Base-by-base conservation (phyloP, 768 basidiomycete species). In the Termitomyces sp. region DNA sequence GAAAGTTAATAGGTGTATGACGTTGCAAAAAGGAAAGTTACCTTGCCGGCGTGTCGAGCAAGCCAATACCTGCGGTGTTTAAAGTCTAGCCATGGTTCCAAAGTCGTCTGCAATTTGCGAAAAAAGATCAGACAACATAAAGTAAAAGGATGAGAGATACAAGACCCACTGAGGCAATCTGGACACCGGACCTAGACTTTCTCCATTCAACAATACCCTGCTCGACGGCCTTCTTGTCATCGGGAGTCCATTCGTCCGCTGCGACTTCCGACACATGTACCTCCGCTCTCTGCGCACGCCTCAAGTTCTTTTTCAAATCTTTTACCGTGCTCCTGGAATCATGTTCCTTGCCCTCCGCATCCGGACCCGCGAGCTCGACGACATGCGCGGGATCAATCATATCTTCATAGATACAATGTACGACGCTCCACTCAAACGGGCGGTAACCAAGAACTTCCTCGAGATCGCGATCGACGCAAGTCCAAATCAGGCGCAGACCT, bases 331-430 rank as follows among this genome's bases (percentile, higher is more conserved):
- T 64, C 60, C 60, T 39, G 72, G 74, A 57, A 73, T 70, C 20
- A 69, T 69, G 0, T 18, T 26, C 74, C 76, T 48, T 33, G 20
- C 48, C 20, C 18, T 48, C 18, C 16, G 18, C 28, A 9, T 47
- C 26, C n/a, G 29, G 47, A 73, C 67, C 66, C 2, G 73, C 76
- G 51, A 80, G 57, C 26, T 77, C 70, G 16, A 79, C 60, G 18
- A 81, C 66, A 57, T 77, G 76, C 24, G 73, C 76, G 0, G 84
- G 79, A 53, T 82, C 75, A 13, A 83, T 70, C 37, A 81, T 73
- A 51, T 86, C 84, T 64, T 88, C 86, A 51, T 81, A 81, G 50
- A 88, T 84, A 57, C 84, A 87, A 51, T 78, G 77, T 44, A 88
- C 74, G 4, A 80, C 77, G 54, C 78, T 76, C 87, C 86, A 88